A percentile compares a stretch with the other conserved stretches of the same genome.
Conservation (phyloP, 257 asterid species). For the Buddleja alternifolia region DNA sequence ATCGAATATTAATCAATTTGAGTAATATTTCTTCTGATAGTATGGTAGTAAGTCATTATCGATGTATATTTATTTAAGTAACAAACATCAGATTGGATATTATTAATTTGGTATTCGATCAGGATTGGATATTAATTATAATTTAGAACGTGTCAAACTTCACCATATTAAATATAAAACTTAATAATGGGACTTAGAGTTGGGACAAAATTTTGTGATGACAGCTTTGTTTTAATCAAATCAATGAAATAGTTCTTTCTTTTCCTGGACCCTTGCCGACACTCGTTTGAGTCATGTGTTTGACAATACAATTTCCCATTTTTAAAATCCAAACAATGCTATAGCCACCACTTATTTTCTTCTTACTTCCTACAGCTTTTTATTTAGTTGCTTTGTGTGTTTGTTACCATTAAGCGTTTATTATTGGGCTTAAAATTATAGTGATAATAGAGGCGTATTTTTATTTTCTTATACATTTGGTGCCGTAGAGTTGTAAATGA, state of each 20-base stretch:
- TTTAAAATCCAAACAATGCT: background rate
- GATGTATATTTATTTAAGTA: background rate
- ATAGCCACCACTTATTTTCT: background rate
- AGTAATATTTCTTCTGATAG: background rate
- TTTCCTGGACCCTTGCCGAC: conserved; percentile 17
- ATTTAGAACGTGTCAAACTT: conserved; percentile 24
- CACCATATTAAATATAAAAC: background rate
- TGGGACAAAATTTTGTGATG: conserved; percentile 25
- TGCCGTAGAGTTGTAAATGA: too few species aligned
- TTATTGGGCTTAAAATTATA: too few species aligned
- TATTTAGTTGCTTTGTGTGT: background rate
- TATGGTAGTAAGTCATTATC: background rate
- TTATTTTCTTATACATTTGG: too few species aligned
- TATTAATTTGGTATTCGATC: background rate
- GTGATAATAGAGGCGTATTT: too few species aligned
- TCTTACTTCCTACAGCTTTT: background rate
- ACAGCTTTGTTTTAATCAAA: conserved; percentile 18
- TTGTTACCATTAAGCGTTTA: conserved; percentile 11
- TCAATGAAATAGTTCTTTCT: background rate
- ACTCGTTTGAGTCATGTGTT: conserved; percentile 22
- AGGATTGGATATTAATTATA: conserved; percentile 13
- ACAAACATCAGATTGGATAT: background rate
- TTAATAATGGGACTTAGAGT: background rate
- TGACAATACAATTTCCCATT: background rate
- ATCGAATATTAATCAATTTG: too few species aligned